Conservation (phyloP, 768 basidiomycete species). For the Cubamyces sp. region DNA sequence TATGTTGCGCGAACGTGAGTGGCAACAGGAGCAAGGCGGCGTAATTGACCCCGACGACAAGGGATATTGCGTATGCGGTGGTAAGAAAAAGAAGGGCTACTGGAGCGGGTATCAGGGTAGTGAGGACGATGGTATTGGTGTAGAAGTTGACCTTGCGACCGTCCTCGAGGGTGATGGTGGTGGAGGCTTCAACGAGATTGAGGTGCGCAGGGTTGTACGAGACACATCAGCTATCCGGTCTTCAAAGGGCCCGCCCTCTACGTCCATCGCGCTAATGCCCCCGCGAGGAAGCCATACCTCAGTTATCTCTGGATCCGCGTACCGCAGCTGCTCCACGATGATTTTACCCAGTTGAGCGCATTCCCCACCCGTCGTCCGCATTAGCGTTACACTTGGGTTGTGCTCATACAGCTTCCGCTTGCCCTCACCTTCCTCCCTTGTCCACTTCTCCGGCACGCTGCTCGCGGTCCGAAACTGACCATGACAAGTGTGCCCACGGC, state of each 20-base stretch:
- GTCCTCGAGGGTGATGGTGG: constrained; percentile 51
- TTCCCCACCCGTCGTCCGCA: constrained; percentile 27
- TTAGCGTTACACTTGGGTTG: constrained; percentile 24
- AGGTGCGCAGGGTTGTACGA: constrained; percentile 66
- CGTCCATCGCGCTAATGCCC: constrained; percentile 21
- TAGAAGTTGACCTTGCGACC: constrained; percentile 51
- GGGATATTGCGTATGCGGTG: constrained; percentile 58
- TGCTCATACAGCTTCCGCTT: constrained; percentile 22
- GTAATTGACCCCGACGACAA: constrained; percentile 28
- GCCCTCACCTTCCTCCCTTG: constrained; percentile 9
- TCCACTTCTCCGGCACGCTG: constrained; percentile 23
- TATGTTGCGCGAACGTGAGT: constrained; percentile 55
- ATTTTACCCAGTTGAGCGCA: constrained; percentile 19
- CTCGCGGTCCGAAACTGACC: constrained; percentile 27
- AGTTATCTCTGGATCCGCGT: constrained; percentile 7
- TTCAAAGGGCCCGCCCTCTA: constrained; percentile 9
- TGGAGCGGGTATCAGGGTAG: constrained; percentile 70
- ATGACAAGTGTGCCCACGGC: constrained; percentile 29
- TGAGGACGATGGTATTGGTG: constrained; percentile 49
- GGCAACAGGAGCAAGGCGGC: constrained; percentile 33
- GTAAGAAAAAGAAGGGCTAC: constrained; percentile 63
- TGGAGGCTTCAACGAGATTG: constrained; percentile 69
- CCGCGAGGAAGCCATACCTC: constrained; percentile 25
- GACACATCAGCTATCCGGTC: no score
- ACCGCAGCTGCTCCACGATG: constrained; percentile 21